Conservation (phyloP, 2,329 filamentous ascomycete species). For the Colletotrichum lupini region DNA sequence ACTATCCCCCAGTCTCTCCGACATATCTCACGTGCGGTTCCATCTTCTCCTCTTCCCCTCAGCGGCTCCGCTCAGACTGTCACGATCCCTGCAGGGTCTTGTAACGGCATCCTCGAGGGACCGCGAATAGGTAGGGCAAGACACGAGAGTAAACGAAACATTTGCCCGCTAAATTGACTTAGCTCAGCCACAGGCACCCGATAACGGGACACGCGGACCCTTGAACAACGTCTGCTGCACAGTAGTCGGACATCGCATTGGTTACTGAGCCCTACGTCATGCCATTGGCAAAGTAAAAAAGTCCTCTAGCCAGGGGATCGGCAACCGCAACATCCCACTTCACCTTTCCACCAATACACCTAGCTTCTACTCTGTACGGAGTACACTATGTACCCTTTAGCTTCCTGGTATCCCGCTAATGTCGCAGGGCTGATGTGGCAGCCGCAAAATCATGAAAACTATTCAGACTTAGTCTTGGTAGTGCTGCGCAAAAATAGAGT, state of each 20-base stretch:
- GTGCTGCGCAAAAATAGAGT: not conserved
- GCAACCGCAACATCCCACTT: not conserved
- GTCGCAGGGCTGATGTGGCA: constrained; percentile 1
- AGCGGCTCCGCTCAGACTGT: constrained; percentile 16
- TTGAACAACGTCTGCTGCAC: not conserved
- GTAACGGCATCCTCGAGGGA: constrained; percentile 6
- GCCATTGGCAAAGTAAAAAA: not conserved
- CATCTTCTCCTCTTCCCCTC: not conserved
- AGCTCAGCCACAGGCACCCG: constrained; percentile 27
- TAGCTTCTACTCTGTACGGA: not conserved
- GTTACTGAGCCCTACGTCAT: constrained; percentile 21
- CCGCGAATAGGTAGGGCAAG: not conserved
- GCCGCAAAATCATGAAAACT: not conserved
- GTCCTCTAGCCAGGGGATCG: constrained; percentile 1
- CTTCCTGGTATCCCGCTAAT: not conserved
- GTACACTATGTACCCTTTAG: too few species aligned
- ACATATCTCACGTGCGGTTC: constrained; percentile 8
- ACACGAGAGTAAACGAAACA: constrained; percentile 29
- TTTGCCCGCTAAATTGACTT: constrained; percentile 15
- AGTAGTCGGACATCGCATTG: not conserved
- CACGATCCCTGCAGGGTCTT: constrained; percentile 16
- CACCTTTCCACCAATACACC: too few species aligned
- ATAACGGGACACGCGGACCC: constrained; percentile 21
- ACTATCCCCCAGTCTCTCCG: not conserved
- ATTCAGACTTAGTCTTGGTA: not conserved